A percentile compares a stretch with the other conserved stretches of the same genome.
Conservation (phyloP, 352 stramenopile species). For the Phytophthora megakarya region DNA sequence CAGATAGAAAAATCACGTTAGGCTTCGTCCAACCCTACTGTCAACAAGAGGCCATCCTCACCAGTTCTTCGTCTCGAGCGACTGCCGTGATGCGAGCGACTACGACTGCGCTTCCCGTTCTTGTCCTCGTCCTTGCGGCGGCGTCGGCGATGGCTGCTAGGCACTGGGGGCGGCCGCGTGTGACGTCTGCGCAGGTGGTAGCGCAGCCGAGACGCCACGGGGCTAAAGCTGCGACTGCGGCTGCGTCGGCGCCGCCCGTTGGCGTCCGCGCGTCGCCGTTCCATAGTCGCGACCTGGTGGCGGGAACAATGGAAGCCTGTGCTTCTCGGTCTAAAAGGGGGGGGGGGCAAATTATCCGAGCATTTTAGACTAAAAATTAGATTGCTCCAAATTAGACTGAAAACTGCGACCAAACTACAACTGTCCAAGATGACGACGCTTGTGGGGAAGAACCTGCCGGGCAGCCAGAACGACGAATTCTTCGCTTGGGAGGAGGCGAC, state of each 20-base stretch:
- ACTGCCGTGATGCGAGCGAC: constrained; percentile 27
- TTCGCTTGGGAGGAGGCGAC: constrained; percentile 65
- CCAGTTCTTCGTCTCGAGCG: constrained; percentile 37
- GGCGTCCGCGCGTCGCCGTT: constrained; percentile 27
- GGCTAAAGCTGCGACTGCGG: constrained; percentile 40
- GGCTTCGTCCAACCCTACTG: too few species aligned
- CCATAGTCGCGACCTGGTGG: constrained; percentile 26
- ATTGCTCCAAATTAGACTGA: too few species aligned
- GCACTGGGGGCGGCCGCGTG: constrained; percentile 18
- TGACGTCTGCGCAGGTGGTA: constrained; percentile 32
- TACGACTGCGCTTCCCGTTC: constrained; percentile 27
- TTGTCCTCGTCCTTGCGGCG: constrained; percentile 18
- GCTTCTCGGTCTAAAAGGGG: constrained; percentile 24
- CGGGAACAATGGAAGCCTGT: constrained; percentile 15
- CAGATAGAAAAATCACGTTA: too few species aligned
- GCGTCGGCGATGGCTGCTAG: constrained; percentile 24
- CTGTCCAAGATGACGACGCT: constrained; percentile 42
- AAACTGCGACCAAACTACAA: constrained; percentile 10
- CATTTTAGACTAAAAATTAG: background rate
- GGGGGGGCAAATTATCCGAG: background rate
- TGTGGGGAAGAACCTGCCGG: constrained; percentile 74
- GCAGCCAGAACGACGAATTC: constrained; percentile 81
- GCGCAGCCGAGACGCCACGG: constrained; percentile 45
- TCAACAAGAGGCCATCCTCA: too few species aligned
- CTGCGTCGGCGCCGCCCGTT: constrained; percentile 29